These are phyloP conservation scores for Millerozyma miso DNA, from an alignment of 805 yeast species.

Conservation along the genomic window DNA sequence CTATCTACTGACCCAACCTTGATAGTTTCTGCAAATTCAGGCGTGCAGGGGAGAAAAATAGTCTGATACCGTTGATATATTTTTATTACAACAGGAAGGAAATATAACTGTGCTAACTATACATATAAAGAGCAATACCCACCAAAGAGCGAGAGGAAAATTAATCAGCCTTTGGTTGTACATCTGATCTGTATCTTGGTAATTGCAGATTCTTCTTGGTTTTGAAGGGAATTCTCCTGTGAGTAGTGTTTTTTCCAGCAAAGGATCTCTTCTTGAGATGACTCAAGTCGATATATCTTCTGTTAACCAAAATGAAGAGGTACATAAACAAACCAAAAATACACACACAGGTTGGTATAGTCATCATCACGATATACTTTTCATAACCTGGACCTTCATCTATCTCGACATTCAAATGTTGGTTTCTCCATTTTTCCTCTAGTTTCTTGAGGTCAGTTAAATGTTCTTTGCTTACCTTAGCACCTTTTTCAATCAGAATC, in stretches of 20 bases:
- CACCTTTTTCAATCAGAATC: constrained; percentile 47
- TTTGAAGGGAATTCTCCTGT: constrained; percentile 26
- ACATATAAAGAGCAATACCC: background rate
- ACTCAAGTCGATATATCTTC: constrained; percentile 37
- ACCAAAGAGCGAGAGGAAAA: background rate
- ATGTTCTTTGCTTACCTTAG: constrained; percentile 49
- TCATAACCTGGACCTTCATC: constrained; percentile 50
- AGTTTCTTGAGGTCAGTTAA: constrained; percentile 37
- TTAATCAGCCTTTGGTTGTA: constrained; percentile 14
- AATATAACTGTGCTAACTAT: too few relatives aligned
- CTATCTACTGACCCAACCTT: too few relatives aligned
- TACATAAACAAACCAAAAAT: constrained; percentile 62
- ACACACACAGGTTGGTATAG: constrained; percentile 64
- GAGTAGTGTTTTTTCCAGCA: constrained; percentile 23
- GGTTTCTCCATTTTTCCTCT: constrained; percentile 25
- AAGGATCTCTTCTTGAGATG: constrained; percentile 31
- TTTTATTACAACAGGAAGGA: too few relatives aligned
- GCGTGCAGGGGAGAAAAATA: too few relatives aligned
- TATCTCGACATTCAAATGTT: constrained; percentile 19
- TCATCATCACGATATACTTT: constrained; percentile 59
- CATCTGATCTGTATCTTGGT: constrained; percentile 28
- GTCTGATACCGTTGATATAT: too few relatives aligned
- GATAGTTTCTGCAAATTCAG: background rate
- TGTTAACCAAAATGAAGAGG: constrained; percentile 54
- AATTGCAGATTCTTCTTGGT: constrained; percentile 20